Base-by-base conservation (phyloP, 129 eudicot species). In the Chrysanthemum makinoi region DNA sequence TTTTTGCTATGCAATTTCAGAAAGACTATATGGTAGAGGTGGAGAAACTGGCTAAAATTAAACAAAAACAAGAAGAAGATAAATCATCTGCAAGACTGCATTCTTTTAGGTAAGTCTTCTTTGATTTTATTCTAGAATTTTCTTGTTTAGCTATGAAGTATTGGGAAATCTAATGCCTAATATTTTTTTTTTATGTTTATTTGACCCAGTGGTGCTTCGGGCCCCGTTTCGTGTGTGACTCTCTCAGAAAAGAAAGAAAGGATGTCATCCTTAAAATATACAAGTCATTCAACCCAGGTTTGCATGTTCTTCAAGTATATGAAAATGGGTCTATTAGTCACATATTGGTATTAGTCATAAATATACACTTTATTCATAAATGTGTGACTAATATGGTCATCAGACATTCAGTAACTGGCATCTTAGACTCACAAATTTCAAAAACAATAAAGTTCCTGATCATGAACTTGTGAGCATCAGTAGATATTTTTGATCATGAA, bases 51-150 rank as follows among this genome's bases (percentile, higher is more conserved):
- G 91, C 87, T 13, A 77, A 66, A 81, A 65, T 94, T 56, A 94
- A 86, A 73, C 86, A 80, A 68, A 84, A 86, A 82, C 99, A 87
- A 76, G 93, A 86, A 70, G 90, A 89, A 70, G 89, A 87, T 26
- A 90, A 79, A 80, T 83, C 81, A 75, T 74, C 91, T 30, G 96
- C 91, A 28, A 79, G 83, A 54, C 75, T 94, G 79, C 97, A 90
- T 76, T 89, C 97, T 20, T 89, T 81, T 47, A 82, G 81, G 97
- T 90, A 81, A 64, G 83, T 53, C 9, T 43, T 66, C 52, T 61
- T 28, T 44, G 14, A 53, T 65, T 83, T 65, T 24, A 49, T 83
- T 33, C 46, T 35, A 16, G 53, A 71, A 14, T 5, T 9, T 17
- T 22, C 39, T 66, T 58, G 65, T 66, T 33, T 8, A 43, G 69